phyloP scores from a whole-genome alignment of 192 early-diverging fungal species.

The Entrophospora sp. region DNA sequence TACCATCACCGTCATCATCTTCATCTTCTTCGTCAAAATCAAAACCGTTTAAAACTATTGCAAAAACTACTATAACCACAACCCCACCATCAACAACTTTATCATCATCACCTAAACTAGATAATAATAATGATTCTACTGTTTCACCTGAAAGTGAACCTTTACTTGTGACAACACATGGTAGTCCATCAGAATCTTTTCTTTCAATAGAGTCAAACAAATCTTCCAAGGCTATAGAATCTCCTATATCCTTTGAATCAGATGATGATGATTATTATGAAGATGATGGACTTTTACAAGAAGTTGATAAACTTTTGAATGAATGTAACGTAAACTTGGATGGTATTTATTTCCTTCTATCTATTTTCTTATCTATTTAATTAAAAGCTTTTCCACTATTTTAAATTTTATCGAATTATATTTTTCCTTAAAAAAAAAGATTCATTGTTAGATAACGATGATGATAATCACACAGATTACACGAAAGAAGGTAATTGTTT shows the following conservation, averaged over 20 bases:
- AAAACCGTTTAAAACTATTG: background rate
- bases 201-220: background rate
- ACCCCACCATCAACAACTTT: background rate
- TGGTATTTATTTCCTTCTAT: no score
- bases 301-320: conserved; percentile 21
- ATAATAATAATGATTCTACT: background rate
- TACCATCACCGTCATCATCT: background rate
- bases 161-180: no score
- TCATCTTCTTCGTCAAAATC: background rate
- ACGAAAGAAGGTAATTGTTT: no score
- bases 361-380: no score
- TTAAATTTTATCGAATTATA: no score
- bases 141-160: no score
- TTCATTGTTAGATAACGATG: no score
- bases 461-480: no score
- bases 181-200: background rate
- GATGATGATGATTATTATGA: conserved; percentile 19
- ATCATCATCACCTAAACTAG: background rate
- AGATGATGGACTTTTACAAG: conserved; percentile 15
- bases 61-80: background rate
- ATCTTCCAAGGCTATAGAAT: background rate
- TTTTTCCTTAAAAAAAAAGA: no score
- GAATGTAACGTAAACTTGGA: conserved; percentile 20
- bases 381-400: no score
- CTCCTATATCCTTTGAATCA: background rate